Evolutionary conservation across 805 yeast species (phyloP).

Genomic region (Cyberlindnera amylophila): DNA sequence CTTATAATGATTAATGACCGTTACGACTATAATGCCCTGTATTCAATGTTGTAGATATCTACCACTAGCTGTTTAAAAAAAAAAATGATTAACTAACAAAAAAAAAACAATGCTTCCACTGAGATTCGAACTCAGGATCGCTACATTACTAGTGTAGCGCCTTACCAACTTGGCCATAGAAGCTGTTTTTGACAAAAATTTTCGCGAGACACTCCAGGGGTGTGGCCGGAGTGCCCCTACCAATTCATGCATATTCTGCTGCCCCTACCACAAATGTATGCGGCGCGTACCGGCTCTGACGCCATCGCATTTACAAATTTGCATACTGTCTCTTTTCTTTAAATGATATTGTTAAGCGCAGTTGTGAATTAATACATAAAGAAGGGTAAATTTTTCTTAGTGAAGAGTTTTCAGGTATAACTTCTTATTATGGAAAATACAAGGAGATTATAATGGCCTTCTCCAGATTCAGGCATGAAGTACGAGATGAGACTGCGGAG

Average conservation of each 20-base stretch:
- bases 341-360: too few relatives aligned
- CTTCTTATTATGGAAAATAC: too few relatives aligned
- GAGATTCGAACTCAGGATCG: constrained; percentile 78
- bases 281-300: background rate
- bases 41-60: too few relatives aligned
- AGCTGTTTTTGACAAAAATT: constrained; percentile 25
- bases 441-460: too few relatives aligned
- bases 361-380: too few relatives aligned
- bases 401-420: too few relatives aligned
- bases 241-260: background rate
- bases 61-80: too few relatives aligned
- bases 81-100: background rate
- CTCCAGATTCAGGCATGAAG: background rate
- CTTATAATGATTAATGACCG: background rate
- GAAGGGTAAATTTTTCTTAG: too few relatives aligned
- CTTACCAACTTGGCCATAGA: constrained; percentile 67
- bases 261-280: background rate
- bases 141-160: constrained; percentile 83
- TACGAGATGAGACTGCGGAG: background rate
- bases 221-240: too few relatives aligned
- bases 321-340: constrained; percentile 3
- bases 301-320: constrained; percentile 8
- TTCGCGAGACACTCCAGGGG: too few relatives aligned
- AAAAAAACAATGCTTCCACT: constrained; percentile 50
- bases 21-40: background rate